A percentile compares a stretch with the other conserved stretches of the same genome.
These are phyloP conservation scores for Fistulina hepatica DNA, from an alignment of 1,284 basidiomycete species.

Conservation along the genomic window DNA sequence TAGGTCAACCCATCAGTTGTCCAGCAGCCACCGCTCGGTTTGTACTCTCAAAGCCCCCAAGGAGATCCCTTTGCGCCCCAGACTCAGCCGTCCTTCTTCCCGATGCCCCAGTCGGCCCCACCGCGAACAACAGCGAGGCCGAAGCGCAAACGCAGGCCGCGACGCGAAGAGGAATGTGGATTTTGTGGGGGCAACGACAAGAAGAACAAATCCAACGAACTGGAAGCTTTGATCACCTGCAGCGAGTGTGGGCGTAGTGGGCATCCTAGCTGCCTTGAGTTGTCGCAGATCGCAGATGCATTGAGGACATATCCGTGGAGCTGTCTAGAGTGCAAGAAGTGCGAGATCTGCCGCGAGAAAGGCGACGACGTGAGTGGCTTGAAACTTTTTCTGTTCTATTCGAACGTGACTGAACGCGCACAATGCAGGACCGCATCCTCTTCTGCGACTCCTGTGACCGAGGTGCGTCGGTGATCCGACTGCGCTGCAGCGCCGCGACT, in stretches of 20 bases:
- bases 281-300: constrained; percentile 40
- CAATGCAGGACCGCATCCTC: constrained; percentile 62
- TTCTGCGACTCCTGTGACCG: constrained; percentile 95
- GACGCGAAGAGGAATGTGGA: constrained; percentile 50
- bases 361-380: constrained; percentile 73
- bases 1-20: constrained; percentile 22
- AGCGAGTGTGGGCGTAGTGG: constrained; percentile 52
- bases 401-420: constrained; percentile 12
- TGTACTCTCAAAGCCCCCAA: constrained; percentile 62
- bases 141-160: constrained; percentile 44
- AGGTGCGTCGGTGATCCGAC: constrained; percentile 33
- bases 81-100: constrained; percentile 39
- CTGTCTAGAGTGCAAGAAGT: constrained; percentile 90
- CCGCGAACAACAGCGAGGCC: constrained; percentile 31
- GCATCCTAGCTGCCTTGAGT: constrained; percentile 70
- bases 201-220: constrained; percentile 41
- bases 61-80: constrained; percentile 71
- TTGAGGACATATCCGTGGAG: constrained; percentile 73
- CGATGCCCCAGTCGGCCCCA: constrained; percentile 26
- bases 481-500: not conserved
- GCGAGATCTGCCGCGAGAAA: constrained; percentile 79
- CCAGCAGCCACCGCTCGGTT: constrained; percentile 14
- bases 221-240: constrained; percentile 62
- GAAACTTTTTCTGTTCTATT: constrained; percentile 8
- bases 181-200: constrained; percentile 54